Conservation (phyloP, 495 filamentous ascomycete genomes). For the Saxophila tyrrhenica region DNA sequence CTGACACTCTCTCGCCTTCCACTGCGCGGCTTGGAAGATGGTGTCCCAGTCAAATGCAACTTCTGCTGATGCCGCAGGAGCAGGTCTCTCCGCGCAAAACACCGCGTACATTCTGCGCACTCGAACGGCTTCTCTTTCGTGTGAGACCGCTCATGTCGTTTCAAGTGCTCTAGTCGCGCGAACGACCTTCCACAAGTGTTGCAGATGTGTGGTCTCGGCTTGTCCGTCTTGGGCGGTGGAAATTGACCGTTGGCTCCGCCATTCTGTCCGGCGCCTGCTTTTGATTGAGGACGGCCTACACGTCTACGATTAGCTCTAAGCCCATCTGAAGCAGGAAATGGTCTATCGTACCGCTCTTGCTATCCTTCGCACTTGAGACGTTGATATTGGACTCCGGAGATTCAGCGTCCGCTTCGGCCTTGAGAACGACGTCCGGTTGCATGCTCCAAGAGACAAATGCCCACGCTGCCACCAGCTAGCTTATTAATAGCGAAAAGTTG, state of each 20-base stretch:
- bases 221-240: conserved; percentile 88
- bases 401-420: conserved; percentile 1
- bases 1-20: conserved; percentile 71
- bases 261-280: neutral
- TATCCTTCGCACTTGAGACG: neutral
- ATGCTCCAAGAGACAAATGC: no score
- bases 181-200: conserved; percentile 88
- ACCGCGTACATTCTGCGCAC: conserved; percentile 87
- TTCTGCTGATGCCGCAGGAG: conserved; percentile 97
- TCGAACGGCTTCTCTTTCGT: conserved; percentile 99
- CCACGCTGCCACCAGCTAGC: no score
- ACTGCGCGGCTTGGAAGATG: conserved; percentile 77
- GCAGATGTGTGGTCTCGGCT: conserved; percentile 90
- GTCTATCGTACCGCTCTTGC: neutral
- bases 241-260: conserved; percentile 26
- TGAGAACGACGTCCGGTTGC: conserved; percentile 5
- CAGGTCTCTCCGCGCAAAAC: conserved; percentile 89
- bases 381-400: conserved; percentile 3
- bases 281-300: conserved; percentile 1
- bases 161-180: conserved; percentile 89
- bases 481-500: no score
- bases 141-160: conserved; percentile 95
- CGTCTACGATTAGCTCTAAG: neutral
- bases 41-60: conserved; percentile 89
- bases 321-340: neutral